Evolutionary conservation across 768 basidiomycete species (phyloP).

Genomic region (Lentinula raphanica): DNA sequence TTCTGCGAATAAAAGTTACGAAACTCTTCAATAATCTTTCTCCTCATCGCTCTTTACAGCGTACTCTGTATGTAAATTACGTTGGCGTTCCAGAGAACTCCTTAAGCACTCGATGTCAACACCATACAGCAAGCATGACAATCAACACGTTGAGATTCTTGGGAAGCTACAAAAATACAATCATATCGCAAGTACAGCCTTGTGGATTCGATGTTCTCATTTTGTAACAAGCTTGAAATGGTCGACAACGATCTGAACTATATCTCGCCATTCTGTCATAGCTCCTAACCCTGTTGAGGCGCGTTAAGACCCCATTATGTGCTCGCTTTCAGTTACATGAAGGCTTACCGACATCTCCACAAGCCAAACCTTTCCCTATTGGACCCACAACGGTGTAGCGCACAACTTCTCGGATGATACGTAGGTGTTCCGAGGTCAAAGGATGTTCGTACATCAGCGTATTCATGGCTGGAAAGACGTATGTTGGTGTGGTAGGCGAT

Average conservation of each 20-base stretch:
- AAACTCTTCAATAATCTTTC: not conserved
- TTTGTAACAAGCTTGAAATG: slow-evolving; percentile 31
- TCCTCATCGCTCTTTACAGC: not conserved
- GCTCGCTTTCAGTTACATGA: not conserved
- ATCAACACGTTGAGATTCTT: too few relatives aligned
- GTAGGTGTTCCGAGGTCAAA: slow-evolving; percentile 79
- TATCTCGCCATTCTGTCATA: slow-evolving; percentile 95
- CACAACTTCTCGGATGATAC: slow-evolving; percentile 67
- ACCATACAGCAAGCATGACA: too few relatives aligned
- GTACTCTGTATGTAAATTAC: too few relatives aligned
- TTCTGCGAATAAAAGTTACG: too few relatives aligned
- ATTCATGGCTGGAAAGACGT: slow-evolving; percentile 97
- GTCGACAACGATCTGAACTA: slow-evolving; percentile 68
- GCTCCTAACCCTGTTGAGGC: slow-evolving; percentile 69
- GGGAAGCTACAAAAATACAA: too few relatives aligned
- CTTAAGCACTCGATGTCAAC: too few relatives aligned
- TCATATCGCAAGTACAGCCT: too few relatives aligned
- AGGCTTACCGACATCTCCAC: slow-evolving; percentile 83
- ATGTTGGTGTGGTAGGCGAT: slow-evolving; percentile 78
- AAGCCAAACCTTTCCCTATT: slow-evolving; percentile 82
- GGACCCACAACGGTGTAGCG: slow-evolving; percentile 82
- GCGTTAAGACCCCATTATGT: not conserved
- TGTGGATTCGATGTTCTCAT: not conserved
- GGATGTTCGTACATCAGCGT: slow-evolving; percentile 97
- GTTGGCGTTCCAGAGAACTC: too few relatives aligned